A percentile compares a stretch with the other conserved stretches of the same genome.
These are phyloP conservation scores for Cornus controversa DNA, from an alignment of 148 eudicot species.

Conservation along the genomic window DNA sequence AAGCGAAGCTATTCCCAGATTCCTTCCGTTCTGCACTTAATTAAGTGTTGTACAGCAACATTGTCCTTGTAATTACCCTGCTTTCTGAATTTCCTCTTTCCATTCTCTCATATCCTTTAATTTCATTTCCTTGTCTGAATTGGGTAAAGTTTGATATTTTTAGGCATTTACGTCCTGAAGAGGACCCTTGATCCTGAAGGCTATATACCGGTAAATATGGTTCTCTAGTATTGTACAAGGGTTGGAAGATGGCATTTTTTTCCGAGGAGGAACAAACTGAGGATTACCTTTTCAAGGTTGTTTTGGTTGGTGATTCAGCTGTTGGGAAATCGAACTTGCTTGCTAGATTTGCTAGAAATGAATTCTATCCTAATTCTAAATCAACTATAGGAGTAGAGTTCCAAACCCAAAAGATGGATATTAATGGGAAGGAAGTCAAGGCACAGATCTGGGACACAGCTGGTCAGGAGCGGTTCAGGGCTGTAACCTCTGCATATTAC, in stretches of 20 bases:
- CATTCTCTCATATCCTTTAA: background rate
- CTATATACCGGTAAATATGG: constrained; percentile 24
- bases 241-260: constrained; percentile 56
- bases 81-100: background rate
- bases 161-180: constrained; percentile 5
- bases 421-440: constrained; percentile 87
- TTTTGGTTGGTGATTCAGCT: constrained; percentile 88
- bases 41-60: background rate
- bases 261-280: constrained; percentile 64
- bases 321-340: constrained; percentile 97
- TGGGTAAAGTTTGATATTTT: constrained; percentile 3
- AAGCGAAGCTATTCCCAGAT: background rate
- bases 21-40: background rate
- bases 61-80: constrained; percentile 3
- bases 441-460: constrained; percentile 99
- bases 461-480: constrained; percentile 97
- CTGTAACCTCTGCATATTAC: constrained; percentile 95
- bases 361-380: constrained; percentile 83
- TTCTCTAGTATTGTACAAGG: constrained; percentile 26
- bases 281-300: constrained; percentile 92
- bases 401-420: constrained; percentile 87
- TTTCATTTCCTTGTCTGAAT: background rate
- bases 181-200: background rate
- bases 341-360: constrained; percentile 93
- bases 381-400: constrained; percentile 97